Percentiles rank a stretch among this genome's conserved stretches.
Conservation (phyloP, 441 rosid species). For the Populus trichocarpa region DNA sequence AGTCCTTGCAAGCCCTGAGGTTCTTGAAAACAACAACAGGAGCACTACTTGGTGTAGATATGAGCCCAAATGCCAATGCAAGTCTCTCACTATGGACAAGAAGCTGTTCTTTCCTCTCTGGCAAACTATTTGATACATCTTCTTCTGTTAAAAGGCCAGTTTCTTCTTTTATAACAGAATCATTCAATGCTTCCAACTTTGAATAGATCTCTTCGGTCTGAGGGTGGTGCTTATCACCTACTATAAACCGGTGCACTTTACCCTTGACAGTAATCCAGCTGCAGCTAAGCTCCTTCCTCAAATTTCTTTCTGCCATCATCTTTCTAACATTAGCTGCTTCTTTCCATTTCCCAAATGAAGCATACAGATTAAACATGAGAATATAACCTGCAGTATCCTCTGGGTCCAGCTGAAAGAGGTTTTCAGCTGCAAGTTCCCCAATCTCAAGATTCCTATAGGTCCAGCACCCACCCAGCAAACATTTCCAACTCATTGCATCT, state of each 20-base stretch:
- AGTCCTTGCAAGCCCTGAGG: slow-evolving; percentile 62
- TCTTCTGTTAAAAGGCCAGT: slow-evolving; percentile 35
- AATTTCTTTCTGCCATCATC: slow-evolving; percentile 56
- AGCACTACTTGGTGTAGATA: slow-evolving; percentile 41
- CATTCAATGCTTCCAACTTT: slow-evolving; percentile 47
- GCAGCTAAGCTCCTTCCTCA: slow-evolving; percentile 77
- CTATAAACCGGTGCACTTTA: slow-evolving; percentile 61
- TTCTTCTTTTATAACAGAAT: slow-evolving; percentile 25
- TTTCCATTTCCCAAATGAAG: slow-evolving; percentile 41
- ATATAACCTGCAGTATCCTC: slow-evolving; percentile 64
- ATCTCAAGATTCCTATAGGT: slow-evolving; percentile 57
- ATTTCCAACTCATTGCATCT: slow-evolving; percentile 79
- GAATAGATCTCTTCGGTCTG: slow-evolving; percentile 50
- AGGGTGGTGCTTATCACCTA: slow-evolving; percentile 59
- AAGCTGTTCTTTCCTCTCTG: slow-evolving; percentile 41
- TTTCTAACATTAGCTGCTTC: slow-evolving; percentile 50
- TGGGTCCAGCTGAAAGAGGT: slow-evolving; percentile 53
- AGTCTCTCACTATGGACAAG: slow-evolving; percentile 70
- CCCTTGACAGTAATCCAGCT: slow-evolving; percentile 61
- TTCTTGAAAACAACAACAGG: slow-evolving; percentile 75
- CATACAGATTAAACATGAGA: slow-evolving; percentile 63
- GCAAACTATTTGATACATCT: slow-evolving; percentile 33
- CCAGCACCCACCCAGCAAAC: slow-evolving; percentile 74
- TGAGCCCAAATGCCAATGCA: slow-evolving; percentile 62
- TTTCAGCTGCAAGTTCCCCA: slow-evolving; percentile 59